Evolutionary conservation across 345 rosid genomes (phyloP).

Genomic region (Brassica incana): DNA sequence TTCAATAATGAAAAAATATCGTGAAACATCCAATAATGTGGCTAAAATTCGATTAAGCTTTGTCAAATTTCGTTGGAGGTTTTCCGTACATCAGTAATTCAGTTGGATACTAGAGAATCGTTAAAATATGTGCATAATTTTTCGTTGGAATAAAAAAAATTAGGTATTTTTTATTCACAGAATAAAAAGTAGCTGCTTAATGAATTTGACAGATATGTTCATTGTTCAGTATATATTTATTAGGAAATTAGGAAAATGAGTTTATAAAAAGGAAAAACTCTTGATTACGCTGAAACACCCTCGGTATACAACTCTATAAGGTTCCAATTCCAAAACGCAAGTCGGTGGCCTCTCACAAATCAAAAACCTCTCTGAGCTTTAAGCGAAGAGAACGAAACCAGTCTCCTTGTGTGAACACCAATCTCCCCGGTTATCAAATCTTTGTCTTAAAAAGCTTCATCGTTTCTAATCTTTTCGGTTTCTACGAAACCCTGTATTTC

Average conservation of each 20-base stretch:
- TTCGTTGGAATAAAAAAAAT: background rate
- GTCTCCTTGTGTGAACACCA: constrained; percentile 17
- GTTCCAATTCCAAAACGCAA: background rate
- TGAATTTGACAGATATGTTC: background rate
- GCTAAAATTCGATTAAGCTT: too few relatives aligned
- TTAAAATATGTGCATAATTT: too few relatives aligned
- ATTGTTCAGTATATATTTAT: background rate
- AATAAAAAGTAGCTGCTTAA: background rate
- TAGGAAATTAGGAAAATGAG: background rate
- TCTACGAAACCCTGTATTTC: background rate
- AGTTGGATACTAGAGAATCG: too few relatives aligned
- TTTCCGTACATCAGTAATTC: too few relatives aligned
- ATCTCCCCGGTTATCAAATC: constrained; percentile 39
- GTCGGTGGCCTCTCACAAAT: background rate
- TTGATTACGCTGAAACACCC: background rate
- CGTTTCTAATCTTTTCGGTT: constrained; percentile 17
- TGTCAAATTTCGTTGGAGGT: too few relatives aligned
- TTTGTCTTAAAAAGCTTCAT: constrained; percentile 8
- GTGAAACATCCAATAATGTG: too few relatives aligned
- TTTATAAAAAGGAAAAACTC: background rate
- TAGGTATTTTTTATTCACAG: too few relatives aligned
- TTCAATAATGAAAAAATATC: too few relatives aligned
- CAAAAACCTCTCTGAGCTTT: background rate
- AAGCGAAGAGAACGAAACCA: constrained; percentile 3
- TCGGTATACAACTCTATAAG: background rate